phyloP scores from a whole-genome alignment of 805 yeast species.

The Candida arabinofermentans region DNA sequence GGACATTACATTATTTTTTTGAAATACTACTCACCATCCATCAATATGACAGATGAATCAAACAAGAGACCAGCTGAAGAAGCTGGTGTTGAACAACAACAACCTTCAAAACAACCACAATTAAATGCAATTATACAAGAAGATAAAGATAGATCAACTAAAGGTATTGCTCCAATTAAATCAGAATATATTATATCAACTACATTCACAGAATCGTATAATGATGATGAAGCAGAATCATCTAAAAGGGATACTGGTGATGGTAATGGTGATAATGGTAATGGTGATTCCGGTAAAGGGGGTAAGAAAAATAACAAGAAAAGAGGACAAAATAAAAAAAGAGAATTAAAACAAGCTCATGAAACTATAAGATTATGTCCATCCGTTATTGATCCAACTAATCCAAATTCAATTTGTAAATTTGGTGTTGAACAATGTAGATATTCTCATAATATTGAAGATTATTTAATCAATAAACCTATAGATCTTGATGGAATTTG shows the following conservation, averaged over 20 bases:
- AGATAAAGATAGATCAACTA: constrained; percentile 24
- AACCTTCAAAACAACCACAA: constrained; percentile 1
- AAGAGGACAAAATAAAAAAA: constrained; percentile 39
- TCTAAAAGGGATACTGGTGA: constrained; percentile 44
- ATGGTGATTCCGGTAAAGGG: constrained; percentile 26
- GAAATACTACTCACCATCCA: neutral
- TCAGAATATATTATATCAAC: constrained; percentile 53
- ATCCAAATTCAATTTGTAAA: constrained; percentile 41
- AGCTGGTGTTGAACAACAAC: too few species aligned
- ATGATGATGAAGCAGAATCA: constrained; percentile 47
- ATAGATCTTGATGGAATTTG: constrained; percentile 73
- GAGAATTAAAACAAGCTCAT: constrained; percentile 67
- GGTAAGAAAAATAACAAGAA: constrained; percentile 29
- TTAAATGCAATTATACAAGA: constrained; percentile 1
- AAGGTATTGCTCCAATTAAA: constrained; percentile 77
- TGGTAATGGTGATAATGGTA: constrained; percentile 40
- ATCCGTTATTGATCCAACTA: constrained; percentile 52
- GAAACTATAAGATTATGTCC: constrained; percentile 67
- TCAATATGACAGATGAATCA: constrained; percentile 3
- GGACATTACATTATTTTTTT: too few species aligned
- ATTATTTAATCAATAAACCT: constrained; percentile 62
- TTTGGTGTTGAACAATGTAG: constrained; percentile 72
- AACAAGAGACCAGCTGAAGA: constrained; percentile 15
- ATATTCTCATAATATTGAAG: constrained; percentile 68
- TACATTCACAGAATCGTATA: constrained; percentile 18